Conservation (phyloP, 352 stramenopile species). For the Phytophthora brassicae region DNA sequence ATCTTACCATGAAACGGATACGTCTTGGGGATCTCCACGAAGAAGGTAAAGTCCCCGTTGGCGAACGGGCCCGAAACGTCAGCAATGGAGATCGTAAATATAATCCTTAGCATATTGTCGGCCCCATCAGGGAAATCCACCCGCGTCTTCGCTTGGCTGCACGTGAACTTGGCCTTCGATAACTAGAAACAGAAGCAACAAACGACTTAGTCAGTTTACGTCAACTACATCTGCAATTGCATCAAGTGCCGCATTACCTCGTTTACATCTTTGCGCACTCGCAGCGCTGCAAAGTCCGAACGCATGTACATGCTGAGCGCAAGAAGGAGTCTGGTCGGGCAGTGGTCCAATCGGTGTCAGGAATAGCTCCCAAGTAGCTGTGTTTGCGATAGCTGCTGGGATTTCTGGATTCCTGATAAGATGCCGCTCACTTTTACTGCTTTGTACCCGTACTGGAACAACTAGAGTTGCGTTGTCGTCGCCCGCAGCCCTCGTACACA, state of each 20-base stretch:
- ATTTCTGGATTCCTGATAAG: background rate
- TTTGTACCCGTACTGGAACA: background rate
- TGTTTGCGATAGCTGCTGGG: slow-evolving; percentile 1
- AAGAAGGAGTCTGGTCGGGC: slow-evolving; percentile 5
- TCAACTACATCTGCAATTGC: background rate
- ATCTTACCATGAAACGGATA: slow-evolving; percentile 83
- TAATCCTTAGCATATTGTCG: slow-evolving; percentile 79
- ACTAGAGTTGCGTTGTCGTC: background rate
- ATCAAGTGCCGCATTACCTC: slow-evolving; percentile 40
- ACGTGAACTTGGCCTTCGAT: slow-evolving; percentile 81
- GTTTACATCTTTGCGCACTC: slow-evolving; percentile 86
- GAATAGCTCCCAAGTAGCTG: background rate
- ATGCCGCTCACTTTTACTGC: background rate
- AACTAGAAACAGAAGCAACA: slow-evolving; percentile 41
- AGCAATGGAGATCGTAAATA: slow-evolving; percentile 81
- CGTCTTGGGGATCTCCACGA: slow-evolving; percentile 85
- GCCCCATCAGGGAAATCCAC: slow-evolving; percentile 83
- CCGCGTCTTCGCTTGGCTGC: slow-evolving; percentile 69
- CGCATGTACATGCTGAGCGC: slow-evolving; percentile 61
- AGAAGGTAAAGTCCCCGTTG: slow-evolving; percentile 87
- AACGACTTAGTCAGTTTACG: slow-evolving; percentile 2
- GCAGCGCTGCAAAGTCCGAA: slow-evolving; percentile 75
- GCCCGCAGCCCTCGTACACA: background rate
- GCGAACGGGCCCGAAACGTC: slow-evolving; percentile 74
- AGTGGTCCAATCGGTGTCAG: slow-evolving; percentile 5